phyloP scores from a whole-genome alignment of 2,329 filamentous ascomycete genomes.

The Phialophora macrospora region DNA sequence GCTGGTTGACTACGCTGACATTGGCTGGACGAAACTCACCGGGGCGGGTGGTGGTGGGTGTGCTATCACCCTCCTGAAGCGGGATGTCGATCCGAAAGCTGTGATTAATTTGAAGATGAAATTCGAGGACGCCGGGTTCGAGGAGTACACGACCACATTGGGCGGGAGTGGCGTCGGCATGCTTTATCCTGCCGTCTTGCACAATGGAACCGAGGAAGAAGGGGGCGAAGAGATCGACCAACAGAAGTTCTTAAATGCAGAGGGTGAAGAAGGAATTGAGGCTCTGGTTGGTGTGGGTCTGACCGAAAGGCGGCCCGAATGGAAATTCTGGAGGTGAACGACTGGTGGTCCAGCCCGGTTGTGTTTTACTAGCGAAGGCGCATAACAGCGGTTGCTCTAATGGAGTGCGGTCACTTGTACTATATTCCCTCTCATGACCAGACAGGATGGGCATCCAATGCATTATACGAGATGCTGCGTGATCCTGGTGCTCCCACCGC shows the following conservation, averaged over 20 bases:
- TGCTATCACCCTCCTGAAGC: slow-evolving; percentile 86
- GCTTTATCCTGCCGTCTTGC: slow-evolving; percentile 87
- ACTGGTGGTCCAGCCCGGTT: slow-evolving; percentile 8
- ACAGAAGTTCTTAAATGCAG: slow-evolving; percentile 82
- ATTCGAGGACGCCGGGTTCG: slow-evolving; percentile 74
- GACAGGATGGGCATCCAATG: not conserved
- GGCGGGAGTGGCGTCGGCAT: slow-evolving; percentile 94
- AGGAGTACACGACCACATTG: slow-evolving; percentile 84
- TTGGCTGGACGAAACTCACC: slow-evolving; percentile 97
- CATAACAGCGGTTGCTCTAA: slow-evolving; percentile 15
- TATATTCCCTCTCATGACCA: slow-evolving; percentile 3
- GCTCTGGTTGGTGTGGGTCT: slow-evolving; percentile 79
- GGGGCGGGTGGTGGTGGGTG: slow-evolving; percentile 95
- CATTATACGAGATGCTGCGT: not conserved
- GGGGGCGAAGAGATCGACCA: slow-evolving; percentile 92
- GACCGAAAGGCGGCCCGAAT: slow-evolving; percentile 72
- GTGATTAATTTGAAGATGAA: slow-evolving; percentile 68
- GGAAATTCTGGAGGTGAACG: slow-evolving; percentile 77
- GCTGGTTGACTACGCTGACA: slow-evolving; percentile 82
- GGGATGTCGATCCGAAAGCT: slow-evolving; percentile 62
- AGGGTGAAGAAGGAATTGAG: slow-evolving; percentile 85
- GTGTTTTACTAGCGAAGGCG: slow-evolving; percentile 34
- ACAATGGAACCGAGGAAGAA: slow-evolving; percentile 79
- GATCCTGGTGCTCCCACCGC: not conserved
- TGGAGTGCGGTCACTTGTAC: slow-evolving; percentile 12